phyloP scores from a whole-genome alignment of 768 basidiomycete species.

The Podaxis sp. region DNA sequence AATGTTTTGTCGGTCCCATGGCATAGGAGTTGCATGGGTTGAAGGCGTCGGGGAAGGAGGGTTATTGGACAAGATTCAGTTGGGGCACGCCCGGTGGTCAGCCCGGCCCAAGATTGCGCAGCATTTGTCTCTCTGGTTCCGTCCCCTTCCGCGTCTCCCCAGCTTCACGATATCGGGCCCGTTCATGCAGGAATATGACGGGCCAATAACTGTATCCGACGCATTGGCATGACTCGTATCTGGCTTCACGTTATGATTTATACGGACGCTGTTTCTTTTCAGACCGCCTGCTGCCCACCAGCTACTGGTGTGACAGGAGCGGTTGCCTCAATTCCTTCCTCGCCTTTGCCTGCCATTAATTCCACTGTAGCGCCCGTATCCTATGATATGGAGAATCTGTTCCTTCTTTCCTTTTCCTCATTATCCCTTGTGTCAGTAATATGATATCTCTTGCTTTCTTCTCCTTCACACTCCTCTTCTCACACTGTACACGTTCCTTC shows the following conservation, averaged over 20 bases:
- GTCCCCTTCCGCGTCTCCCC: conserved; percentile 9
- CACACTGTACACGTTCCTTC: conserved; percentile 18
- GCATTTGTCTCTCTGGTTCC: conserved; percentile 10
- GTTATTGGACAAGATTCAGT: conserved; percentile 25
- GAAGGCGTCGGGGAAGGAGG: conserved; percentile 13
- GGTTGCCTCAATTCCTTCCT: conserved; percentile 17
- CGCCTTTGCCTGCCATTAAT: conserved; percentile 14
- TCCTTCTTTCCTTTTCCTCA: conserved; percentile 20
- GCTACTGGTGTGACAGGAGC: conserved; percentile 6
- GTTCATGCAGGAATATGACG: conserved; percentile 5
- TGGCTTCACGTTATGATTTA: conserved; percentile 24
- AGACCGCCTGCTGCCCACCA: conserved; percentile 28
- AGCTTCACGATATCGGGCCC: conserved; percentile 10
- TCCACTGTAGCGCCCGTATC: conserved; percentile 13
- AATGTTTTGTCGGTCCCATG: conserved; percentile 17
- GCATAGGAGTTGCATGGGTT: conserved; percentile 14
- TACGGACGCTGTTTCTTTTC: conserved; percentile 82
- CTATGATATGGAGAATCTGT: conserved; percentile 13
- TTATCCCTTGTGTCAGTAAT: conserved; percentile 11
- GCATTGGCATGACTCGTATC: conserved; percentile 13
- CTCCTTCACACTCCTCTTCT: conserved; percentile 12
- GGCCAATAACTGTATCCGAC: conserved; percentile 9
- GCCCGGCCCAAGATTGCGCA: conserved; percentile 26
- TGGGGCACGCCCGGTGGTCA: conserved; percentile 42
- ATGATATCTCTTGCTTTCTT: conserved; percentile 10